Evolutionary conservation across 192 early-diverging fungal species (phyloP).

Genomic region (Gorgonomyces haynaldii): DNA sequence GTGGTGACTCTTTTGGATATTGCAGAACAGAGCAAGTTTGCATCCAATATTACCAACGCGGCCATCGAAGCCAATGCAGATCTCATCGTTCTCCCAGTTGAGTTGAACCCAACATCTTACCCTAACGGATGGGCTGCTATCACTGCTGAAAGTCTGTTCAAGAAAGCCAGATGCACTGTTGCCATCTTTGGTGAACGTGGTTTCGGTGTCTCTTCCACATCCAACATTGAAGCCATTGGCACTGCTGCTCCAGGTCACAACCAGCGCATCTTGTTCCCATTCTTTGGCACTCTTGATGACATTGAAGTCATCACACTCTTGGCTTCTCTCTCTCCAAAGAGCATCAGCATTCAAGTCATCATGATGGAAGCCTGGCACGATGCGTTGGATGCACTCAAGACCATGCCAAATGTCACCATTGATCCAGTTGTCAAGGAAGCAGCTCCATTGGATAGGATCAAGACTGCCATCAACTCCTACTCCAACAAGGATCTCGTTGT

Average conservation of each 20-base stretch:
- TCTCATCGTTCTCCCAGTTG: conserved; percentile 59
- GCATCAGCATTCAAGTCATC: not conserved
- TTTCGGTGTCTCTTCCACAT: conserved; percentile 28
- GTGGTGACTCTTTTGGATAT: conserved; percentile 53
- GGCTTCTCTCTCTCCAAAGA: not conserved
- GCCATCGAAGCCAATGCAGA: conserved; percentile 42
- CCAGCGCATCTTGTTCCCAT: conserved; percentile 56
- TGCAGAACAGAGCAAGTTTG: conserved; percentile 53
- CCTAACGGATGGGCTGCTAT: conserved; percentile 12
- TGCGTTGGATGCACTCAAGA: not conserved
- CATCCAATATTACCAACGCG: conserved; percentile 47
- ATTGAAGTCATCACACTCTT: conserved; percentile 33
- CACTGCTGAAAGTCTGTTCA: conserved; percentile 28
- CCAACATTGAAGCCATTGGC: conserved; percentile 12
- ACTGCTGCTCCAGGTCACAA: conserved; percentile 22
- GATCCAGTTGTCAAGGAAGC: not conserved
- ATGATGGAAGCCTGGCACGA: not conserved
- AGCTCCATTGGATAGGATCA: no score
- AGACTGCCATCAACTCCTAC: not conserved
- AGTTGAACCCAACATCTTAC: conserved; percentile 6
- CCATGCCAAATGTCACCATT: conserved; percentile 2
- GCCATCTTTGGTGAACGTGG: conserved; percentile 63
- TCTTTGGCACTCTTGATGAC: conserved; percentile 66
- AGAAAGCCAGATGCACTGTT: conserved; percentile 26
- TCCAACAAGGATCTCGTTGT: conserved; percentile 3